Base-by-base conservation (phyloP, 108 stramenopile species). In the Skeletonema potamos region DNA sequence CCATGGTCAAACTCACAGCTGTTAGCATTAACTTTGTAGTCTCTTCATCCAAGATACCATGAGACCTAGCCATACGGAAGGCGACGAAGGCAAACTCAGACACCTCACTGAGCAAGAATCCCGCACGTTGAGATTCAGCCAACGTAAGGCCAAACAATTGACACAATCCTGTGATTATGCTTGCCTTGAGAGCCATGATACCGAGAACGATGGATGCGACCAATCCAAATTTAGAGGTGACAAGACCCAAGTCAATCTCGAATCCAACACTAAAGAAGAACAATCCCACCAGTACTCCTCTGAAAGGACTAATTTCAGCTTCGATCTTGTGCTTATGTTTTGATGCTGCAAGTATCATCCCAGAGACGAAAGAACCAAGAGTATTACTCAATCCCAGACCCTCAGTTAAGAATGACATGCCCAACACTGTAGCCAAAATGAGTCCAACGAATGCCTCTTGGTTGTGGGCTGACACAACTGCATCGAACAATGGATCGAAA, bases 191-290 rank as follows among this genome's bases (percentile, higher is more conserved):
- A 17, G 82, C 74, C 63, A 96, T 75, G 48, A 96, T 80, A 27
- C 91, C 94, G 7, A 77, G 74, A 0, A 96, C 89, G 51, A 95
- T 77, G 37, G 74, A 70, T 13, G 85, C 74, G 7, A 97, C 82
- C 13, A 85, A 29, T 15, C 73, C 81, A 61, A 85, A 70, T 26
- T 95, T 83, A 48, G 84, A 85, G 26, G 79, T 60, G 58, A 95
- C 78, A 57, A 96, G 84, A n/a, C 71, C 66, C 46, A 95, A 64
- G 76, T 97, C 95, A 54, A 97, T 96, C 70, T 93, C 92, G 66
- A 97, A 97, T 17, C 97, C 97, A 32, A 97, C 97, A 26, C 96
- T 92, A 75, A 97, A 93, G 74, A 97, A 97, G 84, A 97, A 97
- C n/a, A 97, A 76, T 7, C 97, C 96, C 1, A 97, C 91, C 27